These are phyloP conservation scores for Phytophthora pistaciae DNA, from an alignment of 352 stramenopile species.

Conservation along the genomic window DNA sequence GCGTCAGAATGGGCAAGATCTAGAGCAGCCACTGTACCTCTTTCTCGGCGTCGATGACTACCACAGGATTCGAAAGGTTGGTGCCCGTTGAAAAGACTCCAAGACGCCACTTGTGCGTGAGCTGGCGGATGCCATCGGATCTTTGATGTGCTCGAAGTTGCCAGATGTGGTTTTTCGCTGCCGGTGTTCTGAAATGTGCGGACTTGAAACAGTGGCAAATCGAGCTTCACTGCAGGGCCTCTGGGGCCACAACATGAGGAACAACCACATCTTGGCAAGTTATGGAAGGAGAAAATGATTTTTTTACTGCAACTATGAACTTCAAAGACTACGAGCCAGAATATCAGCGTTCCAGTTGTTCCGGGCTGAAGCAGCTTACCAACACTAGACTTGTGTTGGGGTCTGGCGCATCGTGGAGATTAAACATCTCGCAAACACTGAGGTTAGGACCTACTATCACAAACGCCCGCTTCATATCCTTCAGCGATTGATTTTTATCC, in stretches of 20 bases:
- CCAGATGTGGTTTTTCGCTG: conserved; percentile 16
- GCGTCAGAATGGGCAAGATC: not conserved
- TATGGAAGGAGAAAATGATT: no score
- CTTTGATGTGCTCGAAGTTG: not conserved
- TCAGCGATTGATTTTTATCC: conserved; percentile 20
- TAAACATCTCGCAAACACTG: conserved; percentile 23
- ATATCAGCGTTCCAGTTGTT: not conserved
- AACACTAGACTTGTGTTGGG: conserved; percentile 12
- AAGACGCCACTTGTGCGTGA: conserved; percentile 13
- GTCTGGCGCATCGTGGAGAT: conserved; percentile 17
- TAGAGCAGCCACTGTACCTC: conserved; percentile 40
- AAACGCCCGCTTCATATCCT: conserved; percentile 17
- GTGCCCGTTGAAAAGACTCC: not conserved
- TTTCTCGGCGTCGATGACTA: conserved; percentile 50
- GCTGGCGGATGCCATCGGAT: conserved; percentile 6
- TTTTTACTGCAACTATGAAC: no score
- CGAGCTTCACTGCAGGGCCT: no score
- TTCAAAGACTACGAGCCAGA: no score
- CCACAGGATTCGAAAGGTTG: conserved; percentile 35
- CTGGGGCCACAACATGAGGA: no score
- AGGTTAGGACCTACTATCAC: conserved; percentile 18
- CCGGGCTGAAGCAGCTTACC: conserved; percentile 20
- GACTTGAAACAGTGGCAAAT: no score
- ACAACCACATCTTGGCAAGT: no score
- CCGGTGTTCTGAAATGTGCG: no score